Evolutionary conservation across 192 early-diverging fungal genomes (phyloP), one percentile per base, ranked within the genome.

Genomic region (Coemansia sp.): DNA sequence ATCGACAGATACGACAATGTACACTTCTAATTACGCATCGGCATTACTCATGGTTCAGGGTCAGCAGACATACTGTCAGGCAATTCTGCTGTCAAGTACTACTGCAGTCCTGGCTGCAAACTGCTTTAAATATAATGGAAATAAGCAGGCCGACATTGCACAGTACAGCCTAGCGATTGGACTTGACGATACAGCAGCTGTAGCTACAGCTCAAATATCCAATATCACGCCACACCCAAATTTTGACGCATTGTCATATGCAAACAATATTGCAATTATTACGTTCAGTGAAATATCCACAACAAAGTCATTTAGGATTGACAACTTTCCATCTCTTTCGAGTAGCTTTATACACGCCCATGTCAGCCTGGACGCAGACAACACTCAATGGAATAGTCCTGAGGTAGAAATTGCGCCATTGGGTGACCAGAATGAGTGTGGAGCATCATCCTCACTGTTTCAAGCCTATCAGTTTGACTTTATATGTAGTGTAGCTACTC

Each of bases 201-300:
- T 21, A 0, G 19, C 11, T 10, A 36, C 9, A 10, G 20, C 36
- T 36, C 55, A 38, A 17, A 38, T 69, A 2, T 37, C 26, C 8
- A 69, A 50, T 12, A 63, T 69, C 2, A 10, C 46, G 1, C 42
- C 49, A 11, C 58, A 67, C 14, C 52, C 62, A 10, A 38, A 64
- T 21, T 74, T 59, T 25, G 48, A 74, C 11, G 28, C 60, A 17
- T 17, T 40, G 17, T 57, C 57, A 21, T 74, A 62, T 68, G 66
- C 62, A 37, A 74, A 74, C 38, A 74, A 74, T 53, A 57, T 44
- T 57, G 54, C 46, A 19, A 42, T 37, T 34, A 26, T 22, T 57
- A 56, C 17, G 19, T 57, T 37, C 37, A 26, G n/a, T 17, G 20
- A 57, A 11, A 38, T 36, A 38, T 1, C 44, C 14, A 31, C 31